Evolutionary conservation across 2,329 filamentous ascomycete genomes (phyloP).

Genomic region (Tolypocladium cylindrosporum): DNA sequence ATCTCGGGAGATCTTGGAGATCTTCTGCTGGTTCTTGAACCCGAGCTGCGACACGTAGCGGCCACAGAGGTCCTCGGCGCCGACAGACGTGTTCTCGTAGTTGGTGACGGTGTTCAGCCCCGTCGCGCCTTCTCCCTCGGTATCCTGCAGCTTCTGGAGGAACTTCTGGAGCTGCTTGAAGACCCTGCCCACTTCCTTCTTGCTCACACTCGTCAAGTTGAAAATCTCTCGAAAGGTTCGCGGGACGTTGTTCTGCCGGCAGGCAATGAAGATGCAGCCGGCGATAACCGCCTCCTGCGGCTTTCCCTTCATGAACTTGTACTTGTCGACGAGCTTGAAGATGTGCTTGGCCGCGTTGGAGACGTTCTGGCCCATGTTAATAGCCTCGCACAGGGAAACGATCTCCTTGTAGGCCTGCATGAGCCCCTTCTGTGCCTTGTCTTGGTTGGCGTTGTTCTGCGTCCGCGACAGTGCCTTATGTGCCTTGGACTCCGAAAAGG

Average conservation of each 20-base stretch:
- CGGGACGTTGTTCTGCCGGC: slow-evolving; percentile 76
- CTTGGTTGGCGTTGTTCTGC: slow-evolving; percentile 74
- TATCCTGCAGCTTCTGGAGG: slow-evolving; percentile 62
- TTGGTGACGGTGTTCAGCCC: slow-evolving; percentile 49
- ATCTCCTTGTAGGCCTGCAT: slow-evolving; percentile 86
- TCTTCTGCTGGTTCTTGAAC: slow-evolving; percentile 58
- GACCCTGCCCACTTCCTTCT: slow-evolving; percentile 93
- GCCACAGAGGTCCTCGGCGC: slow-evolving; percentile 73
- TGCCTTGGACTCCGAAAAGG: slow-evolving; percentile 65
- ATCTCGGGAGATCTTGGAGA: slow-evolving; percentile 70
- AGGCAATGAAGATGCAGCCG: slow-evolving; percentile 95
- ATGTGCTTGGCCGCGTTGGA: slow-evolving; percentile 88
- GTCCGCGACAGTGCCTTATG: slow-evolving; percentile 70
- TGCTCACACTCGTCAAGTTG: slow-evolving; percentile 82
- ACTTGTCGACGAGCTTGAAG: slow-evolving; percentile 89
- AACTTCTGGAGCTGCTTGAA: slow-evolving; percentile 92
- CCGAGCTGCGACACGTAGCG: slow-evolving; percentile 83
- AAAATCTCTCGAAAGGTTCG: slow-evolving; percentile 94
- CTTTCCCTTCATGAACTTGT: slow-evolving; percentile 91
- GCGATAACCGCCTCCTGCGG: slow-evolving; percentile 88
- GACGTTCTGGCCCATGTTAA: slow-evolving; percentile 70
- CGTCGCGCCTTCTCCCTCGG: slow-evolving; percentile 33
- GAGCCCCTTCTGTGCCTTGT: slow-evolving; percentile 75
- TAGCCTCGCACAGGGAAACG: slow-evolving; percentile 73
- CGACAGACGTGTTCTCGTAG: slow-evolving; percentile 70